Percentiles rank a stretch among this genome's conserved stretches.
phyloP scores from a whole-genome alignment of 345 rosid genomes.

The Gossypium australe region DNA sequence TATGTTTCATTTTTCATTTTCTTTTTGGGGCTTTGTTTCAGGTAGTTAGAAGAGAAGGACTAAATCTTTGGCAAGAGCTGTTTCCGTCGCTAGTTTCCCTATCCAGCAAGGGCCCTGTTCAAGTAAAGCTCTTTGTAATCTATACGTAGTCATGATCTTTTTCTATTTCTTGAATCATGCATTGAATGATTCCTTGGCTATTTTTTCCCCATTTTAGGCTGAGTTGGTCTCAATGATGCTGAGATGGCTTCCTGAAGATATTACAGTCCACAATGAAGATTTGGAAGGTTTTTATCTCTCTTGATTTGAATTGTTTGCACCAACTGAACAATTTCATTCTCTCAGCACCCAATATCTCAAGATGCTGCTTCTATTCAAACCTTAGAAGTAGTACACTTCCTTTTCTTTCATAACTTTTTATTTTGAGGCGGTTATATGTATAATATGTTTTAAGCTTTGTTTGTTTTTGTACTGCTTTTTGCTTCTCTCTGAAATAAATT shows the following conservation, averaged over 20 bases:
- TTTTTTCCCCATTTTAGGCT: slow-evolving; percentile 40
- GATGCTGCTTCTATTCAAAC: slow-evolving; percentile 10
- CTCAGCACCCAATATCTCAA: neutral
- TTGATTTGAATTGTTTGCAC: slow-evolving; percentile 6
- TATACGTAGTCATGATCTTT: slow-evolving; percentile 6
- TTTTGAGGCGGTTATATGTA: neutral
- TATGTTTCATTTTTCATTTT: neutral
- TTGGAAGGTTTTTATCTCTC: slow-evolving; percentile 62
- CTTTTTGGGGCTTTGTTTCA: slow-evolving; percentile 21
- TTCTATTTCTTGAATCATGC: slow-evolving; percentile 8
- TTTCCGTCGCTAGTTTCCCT: slow-evolving; percentile 69
- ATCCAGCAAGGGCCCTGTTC: slow-evolving; percentile 73
- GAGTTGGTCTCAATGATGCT: slow-evolving; percentile 86
- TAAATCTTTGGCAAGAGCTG: slow-evolving; percentile 79
- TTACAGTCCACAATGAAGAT: slow-evolving; percentile 97
- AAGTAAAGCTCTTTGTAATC: slow-evolving; percentile 35
- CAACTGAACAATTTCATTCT: neutral
- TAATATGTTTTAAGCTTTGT: neutral
- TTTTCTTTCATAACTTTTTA: neutral
- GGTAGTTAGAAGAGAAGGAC: slow-evolving; percentile 90
- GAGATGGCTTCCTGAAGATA: slow-evolving; percentile 99
- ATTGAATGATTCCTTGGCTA: slow-evolving; percentile 8
- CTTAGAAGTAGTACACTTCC: neutral
- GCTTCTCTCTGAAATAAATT: slow-evolving; percentile 20
- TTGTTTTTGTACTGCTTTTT: slow-evolving; percentile 6